Percentiles rank a stretch among this genome's conserved stretches.
phyloP scores from a whole-genome alignment of 2,329 filamentous ascomycete species.

The Monosporascus sp. region DNA sequence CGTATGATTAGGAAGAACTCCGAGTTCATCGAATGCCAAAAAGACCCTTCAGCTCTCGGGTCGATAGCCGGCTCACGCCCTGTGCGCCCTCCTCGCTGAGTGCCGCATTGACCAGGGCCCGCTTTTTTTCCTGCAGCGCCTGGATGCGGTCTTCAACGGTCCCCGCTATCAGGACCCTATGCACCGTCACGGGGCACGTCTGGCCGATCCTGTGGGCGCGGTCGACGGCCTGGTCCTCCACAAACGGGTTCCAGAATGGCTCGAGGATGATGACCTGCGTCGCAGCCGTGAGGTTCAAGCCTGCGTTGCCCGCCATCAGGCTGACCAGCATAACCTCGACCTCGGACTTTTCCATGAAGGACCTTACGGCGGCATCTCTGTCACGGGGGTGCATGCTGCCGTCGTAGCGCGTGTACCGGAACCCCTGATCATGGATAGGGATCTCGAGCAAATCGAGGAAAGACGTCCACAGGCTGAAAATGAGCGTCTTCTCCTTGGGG shows the following conservation, averaged over 20 bases:
- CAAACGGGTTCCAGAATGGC: conserved; percentile 74
- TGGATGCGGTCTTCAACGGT: conserved; percentile 74
- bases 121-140: conserved; percentile 63
- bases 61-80: conserved; percentile 6
- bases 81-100: conserved; percentile 17
- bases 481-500: conserved; percentile 24
- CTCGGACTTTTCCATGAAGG: conserved; percentile 20
- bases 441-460: conserved; percentile 29
- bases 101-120: conserved; percentile 46
- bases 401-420: conserved; percentile 25
- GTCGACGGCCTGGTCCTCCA: conserved; percentile 73
- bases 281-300: conserved; percentile 66
- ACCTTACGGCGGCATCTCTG: conserved; percentile 20
- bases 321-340: conserved; percentile 61
- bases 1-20: neutral
- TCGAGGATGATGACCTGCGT: conserved; percentile 71
- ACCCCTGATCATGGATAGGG: conserved; percentile 20
- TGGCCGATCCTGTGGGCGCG: conserved; percentile 76
- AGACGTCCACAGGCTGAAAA: conserved; percentile 30
- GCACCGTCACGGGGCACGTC: conserved; percentile 56
- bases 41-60: conserved; percentile 11
- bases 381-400: conserved; percentile 20
- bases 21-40: conserved; percentile 8
- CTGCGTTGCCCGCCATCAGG: conserved; percentile 69
- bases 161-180: conserved; percentile 58